Conservation (phyloP, 225 moss, liverwort and hornwort species). For the Sphagnum contortum region DNA sequence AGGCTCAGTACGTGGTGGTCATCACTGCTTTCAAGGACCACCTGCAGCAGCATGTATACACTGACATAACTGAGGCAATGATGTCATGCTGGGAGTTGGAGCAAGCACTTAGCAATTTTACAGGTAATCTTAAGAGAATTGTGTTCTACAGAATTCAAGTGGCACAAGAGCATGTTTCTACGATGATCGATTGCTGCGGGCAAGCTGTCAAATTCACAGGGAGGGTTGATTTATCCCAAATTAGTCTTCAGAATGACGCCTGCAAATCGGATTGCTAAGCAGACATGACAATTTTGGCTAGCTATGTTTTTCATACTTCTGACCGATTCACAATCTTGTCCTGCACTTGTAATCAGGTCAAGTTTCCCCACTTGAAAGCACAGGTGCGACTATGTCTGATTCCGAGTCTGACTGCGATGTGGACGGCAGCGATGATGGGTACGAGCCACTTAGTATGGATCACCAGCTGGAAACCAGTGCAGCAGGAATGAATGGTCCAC, state of each 20-base stretch:
- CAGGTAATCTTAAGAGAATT: conserved; percentile 21
- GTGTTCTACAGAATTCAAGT: not conserved
- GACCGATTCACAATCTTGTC: no score
- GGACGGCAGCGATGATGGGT: conserved; percentile 29
- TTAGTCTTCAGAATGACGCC: no score
- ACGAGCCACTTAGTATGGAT: conserved; percentile 22
- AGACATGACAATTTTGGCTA: no score
- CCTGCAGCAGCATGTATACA: conserved; percentile 45
- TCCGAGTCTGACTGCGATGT: conserved; percentile 26
- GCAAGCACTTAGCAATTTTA: conserved; percentile 37
- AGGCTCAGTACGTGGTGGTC: conserved; percentile 36
- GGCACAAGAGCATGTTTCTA: not conserved
- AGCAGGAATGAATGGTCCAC: conserved; percentile 32
- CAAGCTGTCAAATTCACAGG: no score
- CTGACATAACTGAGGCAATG: conserved; percentile 61
- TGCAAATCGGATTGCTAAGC: no score
- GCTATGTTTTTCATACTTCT: no score
- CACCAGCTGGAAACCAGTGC: not conserved
- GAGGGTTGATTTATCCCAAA: no score
- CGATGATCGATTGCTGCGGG: not conserved
- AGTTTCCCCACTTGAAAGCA: conserved; percentile 18
- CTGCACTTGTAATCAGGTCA: conserved; percentile 6
- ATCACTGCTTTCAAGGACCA: conserved; percentile 38
- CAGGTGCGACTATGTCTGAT: conserved; percentile 65
- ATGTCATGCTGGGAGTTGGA: conserved; percentile 58